Base-by-base conservation (phyloP, 106 monocot species). In the Dendrobium huoshanense region DNA sequence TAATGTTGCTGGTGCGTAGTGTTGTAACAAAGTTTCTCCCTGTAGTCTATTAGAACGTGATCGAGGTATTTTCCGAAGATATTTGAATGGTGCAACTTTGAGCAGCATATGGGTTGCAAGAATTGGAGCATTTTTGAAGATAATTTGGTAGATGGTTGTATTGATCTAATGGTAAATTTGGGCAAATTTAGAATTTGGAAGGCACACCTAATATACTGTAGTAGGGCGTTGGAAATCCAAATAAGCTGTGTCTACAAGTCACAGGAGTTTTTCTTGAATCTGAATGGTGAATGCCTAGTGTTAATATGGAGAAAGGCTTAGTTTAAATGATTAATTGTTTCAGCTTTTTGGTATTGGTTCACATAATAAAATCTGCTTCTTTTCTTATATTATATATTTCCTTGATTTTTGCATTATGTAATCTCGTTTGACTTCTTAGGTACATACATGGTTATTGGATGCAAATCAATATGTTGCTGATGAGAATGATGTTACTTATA, bases 391-490 rank as follows among this genome's bases (percentile, higher is more conserved):
- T 2, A 3, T 2, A 74, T 13, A 44, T 43, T 74, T 74, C 3
- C 74, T 74, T 20, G 15, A 9, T 74, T 74, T 43, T 43, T 19
- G 20, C 43, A 19, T 44, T 16, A 70, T 70, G 24, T 70, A 74
- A 5, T 82, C 4, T 41, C 72, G 15, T 73, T 4, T 22, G 24
- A 70, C 70, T 68, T 83, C 81, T 22, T 82, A 98, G 98, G 89
- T 87, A 49, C 84, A 87, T 82, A 83, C 58, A 67, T 98, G 98
- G 98, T 87, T 83, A 77, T 20, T 78, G 45, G 98, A 98, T 88
- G 94, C 98, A 70, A 98, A 98, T 79, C 87, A 89, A 25, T 98
- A 91, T 86, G 87, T 95, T 85, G 98, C 94, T 54, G 92, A 98
- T 85, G 98, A 98, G 80, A 90, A 92, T 83, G 98, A 98, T 78